These are phyloP conservation scores for Staphylotrichum longicolle DNA, from an alignment of 495 filamentous ascomycete species.

Conservation along the genomic window DNA sequence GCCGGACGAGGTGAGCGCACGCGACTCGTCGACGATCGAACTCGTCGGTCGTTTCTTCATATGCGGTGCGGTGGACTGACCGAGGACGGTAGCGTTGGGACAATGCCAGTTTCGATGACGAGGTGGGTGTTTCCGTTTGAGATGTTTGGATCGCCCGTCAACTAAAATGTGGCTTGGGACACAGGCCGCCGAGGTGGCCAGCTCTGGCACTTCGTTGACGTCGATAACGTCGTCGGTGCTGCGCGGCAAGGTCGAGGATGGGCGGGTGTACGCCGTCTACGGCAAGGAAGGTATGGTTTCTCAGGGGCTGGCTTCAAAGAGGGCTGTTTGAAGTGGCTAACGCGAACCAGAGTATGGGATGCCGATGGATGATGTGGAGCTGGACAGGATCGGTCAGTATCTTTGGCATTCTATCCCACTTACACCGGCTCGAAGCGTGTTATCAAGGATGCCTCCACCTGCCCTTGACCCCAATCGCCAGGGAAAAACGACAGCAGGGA, in stretches of 20 bases:
- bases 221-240: slow-evolving; percentile 25
- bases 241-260: slow-evolving; percentile 25
- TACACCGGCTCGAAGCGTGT: too few relatives aligned
- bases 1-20: slow-evolving; percentile 7
- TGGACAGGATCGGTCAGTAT: slow-evolving; percentile 24
- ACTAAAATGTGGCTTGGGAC: neutral
- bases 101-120: slow-evolving; percentile 1
- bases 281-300: slow-evolving; percentile 23
- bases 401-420: neutral
- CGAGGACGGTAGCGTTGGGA: slow-evolving; percentile 5
- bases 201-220: slow-evolving; percentile 19
- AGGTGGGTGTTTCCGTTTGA: slow-evolving; percentile 1
- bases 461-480: neutral
- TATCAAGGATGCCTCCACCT: neutral
- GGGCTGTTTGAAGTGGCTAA: neutral
- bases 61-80: neutral
- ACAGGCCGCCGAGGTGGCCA: slow-evolving; percentile 15
- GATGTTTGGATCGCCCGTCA: neutral
- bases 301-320: neutral
- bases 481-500: neutral
- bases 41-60: neutral
- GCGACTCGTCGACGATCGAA: neutral
- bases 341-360: slow-evolving; percentile 23
- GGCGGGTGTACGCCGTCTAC: slow-evolving; percentile 27
- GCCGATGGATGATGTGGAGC: slow-evolving; percentile 27